Percentiles rank a stretch among this genome's conserved stretches.
Evolutionary conservation across 768 basidiomycete genomes (phyloP).

Genomic region (Termitomyces sp.): DNA sequence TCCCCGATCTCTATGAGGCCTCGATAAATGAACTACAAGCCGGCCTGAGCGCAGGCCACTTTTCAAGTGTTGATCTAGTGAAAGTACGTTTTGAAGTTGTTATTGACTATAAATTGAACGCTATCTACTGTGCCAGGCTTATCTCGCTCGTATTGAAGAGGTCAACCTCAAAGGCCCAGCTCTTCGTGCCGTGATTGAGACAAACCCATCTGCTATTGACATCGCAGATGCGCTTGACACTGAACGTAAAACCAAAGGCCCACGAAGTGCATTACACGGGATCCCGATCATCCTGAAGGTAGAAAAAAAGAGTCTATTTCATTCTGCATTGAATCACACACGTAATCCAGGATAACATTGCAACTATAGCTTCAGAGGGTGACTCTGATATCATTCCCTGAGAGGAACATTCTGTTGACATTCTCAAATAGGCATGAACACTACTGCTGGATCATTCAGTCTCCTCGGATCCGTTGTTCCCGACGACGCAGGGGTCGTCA

Average conservation of each 20-base stretch:
- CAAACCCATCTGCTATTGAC: slow-evolving; percentile 44
- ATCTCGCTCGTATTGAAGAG: slow-evolving; percentile 61
- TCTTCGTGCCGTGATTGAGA: slow-evolving; percentile 54
- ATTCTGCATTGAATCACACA: not conserved
- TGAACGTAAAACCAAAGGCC: slow-evolving; percentile 35
- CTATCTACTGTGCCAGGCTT: slow-evolving; percentile 36
- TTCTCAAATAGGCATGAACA: slow-evolving; percentile 31
- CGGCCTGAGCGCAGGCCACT: slow-evolving; percentile 43
- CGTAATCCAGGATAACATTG: slow-evolving; percentile 39
- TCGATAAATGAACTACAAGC: slow-evolving; percentile 49
- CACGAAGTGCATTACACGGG: slow-evolving; percentile 46
- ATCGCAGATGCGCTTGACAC: slow-evolving; percentile 46
- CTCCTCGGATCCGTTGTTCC: slow-evolving; percentile 38
- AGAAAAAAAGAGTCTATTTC: not conserved
- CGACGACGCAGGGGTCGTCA: slow-evolving; percentile 39
- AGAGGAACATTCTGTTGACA: too few species aligned
- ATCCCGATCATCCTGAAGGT: slow-evolving; percentile 49
- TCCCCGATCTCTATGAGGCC: slow-evolving; percentile 62
- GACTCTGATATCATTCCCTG: not conserved
- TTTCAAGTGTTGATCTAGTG: slow-evolving; percentile 58
- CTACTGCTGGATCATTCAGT: slow-evolving; percentile 39
- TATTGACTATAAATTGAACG: not conserved
- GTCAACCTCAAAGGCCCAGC: slow-evolving; percentile 58
- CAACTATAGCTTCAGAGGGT: slow-evolving; percentile 40
- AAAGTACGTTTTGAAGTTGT: slow-evolving; percentile 30